These are phyloP conservation scores for Lipomyces oligophaga DNA, from an alignment of 805 yeast genomes.

Conservation along the genomic window DNA sequence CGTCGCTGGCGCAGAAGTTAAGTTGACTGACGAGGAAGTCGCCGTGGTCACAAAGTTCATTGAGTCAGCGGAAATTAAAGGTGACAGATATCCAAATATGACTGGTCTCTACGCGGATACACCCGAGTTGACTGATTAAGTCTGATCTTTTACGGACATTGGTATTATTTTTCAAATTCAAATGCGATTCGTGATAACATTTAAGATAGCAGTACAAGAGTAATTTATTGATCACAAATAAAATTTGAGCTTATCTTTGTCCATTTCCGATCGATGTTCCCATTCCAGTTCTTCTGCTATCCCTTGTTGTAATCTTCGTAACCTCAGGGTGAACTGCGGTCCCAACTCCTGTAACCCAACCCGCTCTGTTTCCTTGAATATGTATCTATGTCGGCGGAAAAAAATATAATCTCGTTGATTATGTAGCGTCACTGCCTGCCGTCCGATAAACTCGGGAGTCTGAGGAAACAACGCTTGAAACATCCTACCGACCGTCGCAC, in stretches of 20 bases:
- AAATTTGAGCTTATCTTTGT: constrained; percentile 89
- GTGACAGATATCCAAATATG: constrained; percentile 3
- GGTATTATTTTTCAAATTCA: no score
- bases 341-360: constrained; percentile 96
- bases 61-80: constrained; percentile 15
- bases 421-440: constrained; percentile 93
- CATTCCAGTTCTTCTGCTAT: constrained; percentile 88
- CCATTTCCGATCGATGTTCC: constrained; percentile 97
- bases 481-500: constrained; percentile 86
- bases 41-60: constrained; percentile 15
- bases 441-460: constrained; percentile 87
- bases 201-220: no score
- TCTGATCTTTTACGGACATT: no score
- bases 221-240: no score
- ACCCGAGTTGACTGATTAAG: constrained; percentile 8
- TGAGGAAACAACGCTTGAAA: constrained; percentile 93
- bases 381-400: constrained; percentile 90
- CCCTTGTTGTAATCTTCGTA: constrained; percentile 88
- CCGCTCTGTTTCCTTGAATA: constrained; percentile 81
- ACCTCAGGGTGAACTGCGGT: constrained; percentile 88
- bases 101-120: constrained; percentile 9
- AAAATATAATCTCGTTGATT: constrained; percentile 95
- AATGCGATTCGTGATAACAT: no score
- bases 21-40: constrained; percentile 18
- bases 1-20: constrained; percentile 34